Evolutionary conservation across 345 rosid species (phyloP).

Genomic region (Populus pruinosa): DNA sequence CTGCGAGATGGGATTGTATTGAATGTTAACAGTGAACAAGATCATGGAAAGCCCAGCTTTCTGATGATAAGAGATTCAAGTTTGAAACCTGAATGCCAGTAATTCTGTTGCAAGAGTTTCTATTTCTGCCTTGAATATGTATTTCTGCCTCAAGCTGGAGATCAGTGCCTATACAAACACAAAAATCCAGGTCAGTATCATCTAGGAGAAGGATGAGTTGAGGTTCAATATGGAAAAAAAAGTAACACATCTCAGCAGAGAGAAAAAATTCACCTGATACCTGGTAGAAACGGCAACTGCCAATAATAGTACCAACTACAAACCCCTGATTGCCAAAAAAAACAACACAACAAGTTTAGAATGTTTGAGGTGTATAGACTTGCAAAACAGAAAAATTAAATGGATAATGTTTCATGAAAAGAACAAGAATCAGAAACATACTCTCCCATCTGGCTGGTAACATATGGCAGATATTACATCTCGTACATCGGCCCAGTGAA

Average conservation of each 20-base stretch:
- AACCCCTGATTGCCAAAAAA: slow-evolving; percentile 52
- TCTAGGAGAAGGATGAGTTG: background rate
- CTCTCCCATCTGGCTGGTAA: slow-evolving; percentile 73
- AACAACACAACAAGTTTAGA: slow-evolving; percentile 11
- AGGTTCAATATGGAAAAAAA: background rate
- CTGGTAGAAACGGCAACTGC: slow-evolving; percentile 70
- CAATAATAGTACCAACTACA: slow-evolving; percentile 60
- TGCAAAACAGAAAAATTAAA: background rate
- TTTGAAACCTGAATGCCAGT: slow-evolving; percentile 66
- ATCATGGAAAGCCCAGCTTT: background rate
- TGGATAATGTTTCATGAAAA: background rate
- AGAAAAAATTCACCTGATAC: slow-evolving; percentile 38
- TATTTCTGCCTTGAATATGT: slow-evolving; percentile 47
- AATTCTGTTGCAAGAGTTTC: slow-evolving; percentile 45
- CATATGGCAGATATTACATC: slow-evolving; percentile 72
- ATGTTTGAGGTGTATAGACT: background rate
- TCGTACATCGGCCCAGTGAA: slow-evolving; percentile 69
- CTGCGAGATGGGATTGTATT: slow-evolving; percentile 34
- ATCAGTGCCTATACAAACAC: slow-evolving; percentile 33
- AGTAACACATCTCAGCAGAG: background rate
- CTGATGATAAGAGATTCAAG: background rate
- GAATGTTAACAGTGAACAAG: slow-evolving; percentile 4
- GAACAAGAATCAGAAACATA: slow-evolving; percentile 22
- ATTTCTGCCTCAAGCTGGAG: slow-evolving; percentile 49
- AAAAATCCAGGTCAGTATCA: background rate